Evolutionary conservation across 331 rosid species (phyloP).

Genomic region (Acacia pycnantha): DNA sequence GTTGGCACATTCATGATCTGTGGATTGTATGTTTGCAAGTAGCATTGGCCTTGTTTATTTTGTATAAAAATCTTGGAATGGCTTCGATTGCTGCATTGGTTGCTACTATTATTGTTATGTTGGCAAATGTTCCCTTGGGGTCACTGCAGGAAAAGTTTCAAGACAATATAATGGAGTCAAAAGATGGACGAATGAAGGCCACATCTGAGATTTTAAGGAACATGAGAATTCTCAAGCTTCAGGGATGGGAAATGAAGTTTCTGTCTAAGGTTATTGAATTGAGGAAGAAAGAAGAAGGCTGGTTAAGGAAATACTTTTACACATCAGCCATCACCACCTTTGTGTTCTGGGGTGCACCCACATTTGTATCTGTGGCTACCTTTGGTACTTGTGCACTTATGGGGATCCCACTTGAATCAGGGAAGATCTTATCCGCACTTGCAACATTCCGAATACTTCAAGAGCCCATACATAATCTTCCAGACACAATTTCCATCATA

Average conservation of each 20-base stretch:
- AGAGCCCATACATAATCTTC: conserved; percentile 51
- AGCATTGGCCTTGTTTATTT: conserved; percentile 53
- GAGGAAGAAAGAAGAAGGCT: conserved; percentile 44
- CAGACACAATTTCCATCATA: conserved; percentile 62
- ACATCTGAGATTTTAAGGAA: conserved; percentile 69
- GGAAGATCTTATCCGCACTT: conserved; percentile 70
- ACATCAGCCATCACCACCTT: conserved; percentile 44
- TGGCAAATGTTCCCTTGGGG: conserved; percentile 57
- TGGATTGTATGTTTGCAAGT: conserved; percentile 65
- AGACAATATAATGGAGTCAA: conserved; percentile 61
- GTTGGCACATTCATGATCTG: conserved; percentile 62
- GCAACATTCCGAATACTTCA: conserved; percentile 72
- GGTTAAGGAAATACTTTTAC: conserved; percentile 47
- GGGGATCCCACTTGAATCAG: conserved; percentile 69
- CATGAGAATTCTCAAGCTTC: conserved; percentile 78
- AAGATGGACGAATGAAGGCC: conserved; percentile 62
- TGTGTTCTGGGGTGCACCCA: conserved; percentile 57
- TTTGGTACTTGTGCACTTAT: conserved; percentile 55
- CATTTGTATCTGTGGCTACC: conserved; percentile 59
- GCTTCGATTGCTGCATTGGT: conserved; percentile 54
- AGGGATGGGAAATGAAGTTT: conserved; percentile 83
- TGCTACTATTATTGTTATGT: conserved; percentile 53
- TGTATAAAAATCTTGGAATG: conserved; percentile 73
- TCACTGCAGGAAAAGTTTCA: conserved; percentile 58
- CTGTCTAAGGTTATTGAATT: conserved; percentile 49